Evolutionary conservation across 306 rosid genomes (phyloP).

Genomic region (Ochetophila trinervis): DNA sequence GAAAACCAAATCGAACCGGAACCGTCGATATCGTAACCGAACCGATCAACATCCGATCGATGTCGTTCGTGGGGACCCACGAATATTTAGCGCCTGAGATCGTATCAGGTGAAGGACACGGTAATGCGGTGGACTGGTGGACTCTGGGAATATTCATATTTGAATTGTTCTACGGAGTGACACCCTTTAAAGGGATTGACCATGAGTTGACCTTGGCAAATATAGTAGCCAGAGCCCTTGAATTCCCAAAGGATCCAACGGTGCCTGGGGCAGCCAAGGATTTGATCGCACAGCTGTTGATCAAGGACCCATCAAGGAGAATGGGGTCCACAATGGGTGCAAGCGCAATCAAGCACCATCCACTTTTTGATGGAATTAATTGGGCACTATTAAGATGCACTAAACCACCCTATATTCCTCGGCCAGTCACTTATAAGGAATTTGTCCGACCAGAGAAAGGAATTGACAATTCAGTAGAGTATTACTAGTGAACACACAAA

Average conservation of each 20-base stretch:
- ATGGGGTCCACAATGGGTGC: constrained; percentile 68
- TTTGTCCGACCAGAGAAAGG: constrained; percentile 5
- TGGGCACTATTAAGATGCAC: constrained; percentile 76
- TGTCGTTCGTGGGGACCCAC: constrained; percentile 80
- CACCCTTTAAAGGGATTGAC: constrained; percentile 68
- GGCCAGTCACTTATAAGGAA: constrained; percentile 26
- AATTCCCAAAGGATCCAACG: constrained; percentile 60
- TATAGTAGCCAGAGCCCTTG: constrained; percentile 73
- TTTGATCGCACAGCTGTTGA: constrained; percentile 51
- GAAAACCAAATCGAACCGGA: constrained; percentile 24
- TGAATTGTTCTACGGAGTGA: constrained; percentile 65
- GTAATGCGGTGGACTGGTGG: constrained; percentile 81
- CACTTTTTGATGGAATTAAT: constrained; percentile 57
- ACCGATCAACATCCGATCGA: constrained; percentile 61
- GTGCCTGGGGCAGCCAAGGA: constrained; percentile 50
- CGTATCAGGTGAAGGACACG: constrained; percentile 68
- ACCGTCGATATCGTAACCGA: constrained; percentile 57
- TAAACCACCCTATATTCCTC: constrained; percentile 56
- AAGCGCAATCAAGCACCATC: constrained; percentile 51
- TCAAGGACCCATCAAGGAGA: constrained; percentile 62
- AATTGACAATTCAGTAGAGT: constrained; percentile 29
- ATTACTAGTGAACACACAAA: constrained; percentile 24
- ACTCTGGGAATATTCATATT: constrained; percentile 57
- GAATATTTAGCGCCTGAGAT: constrained; percentile 64
- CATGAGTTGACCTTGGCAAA: constrained; percentile 67